Conservation (phyloP, 1,284 basidiomycete species). For the Tremellales sp. region DNA sequence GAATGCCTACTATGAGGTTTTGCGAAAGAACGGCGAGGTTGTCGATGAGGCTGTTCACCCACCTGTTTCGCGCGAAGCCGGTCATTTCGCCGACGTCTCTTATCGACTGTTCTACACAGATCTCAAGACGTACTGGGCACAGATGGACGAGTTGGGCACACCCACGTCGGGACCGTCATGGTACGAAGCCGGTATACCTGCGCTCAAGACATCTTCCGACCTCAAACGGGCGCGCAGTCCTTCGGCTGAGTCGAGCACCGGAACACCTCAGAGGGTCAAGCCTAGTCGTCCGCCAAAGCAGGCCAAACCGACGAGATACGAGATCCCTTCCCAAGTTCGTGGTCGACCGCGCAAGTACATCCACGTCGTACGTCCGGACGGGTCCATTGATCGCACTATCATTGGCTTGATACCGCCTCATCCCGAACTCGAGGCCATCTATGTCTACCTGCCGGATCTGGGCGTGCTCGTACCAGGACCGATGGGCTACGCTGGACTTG, state of each 20-base stretch:
- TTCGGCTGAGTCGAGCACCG: no score
- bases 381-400: slow-evolving; percentile 26
- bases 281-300: no score
- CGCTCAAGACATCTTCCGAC: no score
- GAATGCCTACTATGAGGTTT: slow-evolving; percentile 20
- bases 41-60: slow-evolving; percentile 18
- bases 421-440: slow-evolving; percentile 26
- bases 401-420: slow-evolving; percentile 22
- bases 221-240: no score
- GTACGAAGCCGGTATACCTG: no score
- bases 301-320: no score
- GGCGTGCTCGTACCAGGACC: slow-evolving; percentile 28
- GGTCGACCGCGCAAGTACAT: slow-evolving; percentile 42
- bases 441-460: slow-evolving; percentile 24
- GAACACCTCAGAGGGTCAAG: no score
- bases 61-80: slow-evolving; percentile 10
- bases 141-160: neutral
- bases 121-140: neutral
- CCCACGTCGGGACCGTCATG: neutral
- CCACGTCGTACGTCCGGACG: slow-evolving; percentile 35
- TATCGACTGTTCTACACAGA: slow-evolving; percentile 9
- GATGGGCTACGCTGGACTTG: slow-evolving; percentile 26
- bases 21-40: slow-evolving; percentile 17
- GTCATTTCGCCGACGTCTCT: slow-evolving; percentile 23
- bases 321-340: slow-evolving; percentile 30